phyloP scores from a whole-genome alignment of 176 grass and related monocot genomes.

The Themeda triandra region DNA sequence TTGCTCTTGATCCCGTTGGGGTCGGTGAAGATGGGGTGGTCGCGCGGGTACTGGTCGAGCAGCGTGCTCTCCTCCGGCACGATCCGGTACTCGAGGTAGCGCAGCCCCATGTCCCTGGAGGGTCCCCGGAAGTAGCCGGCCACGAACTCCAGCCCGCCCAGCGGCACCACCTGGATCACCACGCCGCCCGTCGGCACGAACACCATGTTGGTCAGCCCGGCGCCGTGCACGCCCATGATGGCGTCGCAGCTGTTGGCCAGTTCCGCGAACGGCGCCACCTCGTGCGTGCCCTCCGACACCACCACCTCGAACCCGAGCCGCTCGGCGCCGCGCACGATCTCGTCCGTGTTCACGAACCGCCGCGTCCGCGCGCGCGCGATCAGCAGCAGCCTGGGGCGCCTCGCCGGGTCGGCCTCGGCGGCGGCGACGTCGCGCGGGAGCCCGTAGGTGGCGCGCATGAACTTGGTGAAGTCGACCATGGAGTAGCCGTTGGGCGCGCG shows the following conservation, averaged over 20 bases:
- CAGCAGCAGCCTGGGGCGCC: slow-evolving; percentile 43
- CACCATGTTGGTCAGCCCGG: slow-evolving; percentile 90
- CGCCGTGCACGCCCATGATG: slow-evolving; percentile 77
- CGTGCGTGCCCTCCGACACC: slow-evolving; percentile 47
- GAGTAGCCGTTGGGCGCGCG: slow-evolving; percentile 59
- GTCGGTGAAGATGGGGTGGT: slow-evolving; percentile 80
- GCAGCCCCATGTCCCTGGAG: slow-evolving; percentile 55
- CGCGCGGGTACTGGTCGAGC: slow-evolving; percentile 54
- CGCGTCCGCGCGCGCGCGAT: slow-evolving; percentile 52
- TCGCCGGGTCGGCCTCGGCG: neutral
- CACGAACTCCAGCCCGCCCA: slow-evolving; percentile 55
- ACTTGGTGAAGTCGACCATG: slow-evolving; percentile 59
- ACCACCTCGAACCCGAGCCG: slow-evolving; percentile 60
- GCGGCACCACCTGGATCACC: slow-evolving; percentile 79
- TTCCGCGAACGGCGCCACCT: slow-evolving; percentile 58
- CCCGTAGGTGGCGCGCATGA: slow-evolving; percentile 49
- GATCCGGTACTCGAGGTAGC: slow-evolving; percentile 78
- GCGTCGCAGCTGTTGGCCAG: slow-evolving; percentile 63
- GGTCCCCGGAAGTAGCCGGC: slow-evolving; percentile 58
- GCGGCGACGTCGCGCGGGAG: slow-evolving; percentile 27
- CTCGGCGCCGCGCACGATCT: slow-evolving; percentile 44
- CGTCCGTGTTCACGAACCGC: slow-evolving; percentile 60
- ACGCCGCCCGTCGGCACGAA: slow-evolving; percentile 67
- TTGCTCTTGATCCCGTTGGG: slow-evolving; percentile 54
- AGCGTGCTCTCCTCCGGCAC: slow-evolving; percentile 81